phyloP scores from a whole-genome alignment of 495 filamentous ascomycete genomes.

The Xanthoparmelia taractica region DNA sequence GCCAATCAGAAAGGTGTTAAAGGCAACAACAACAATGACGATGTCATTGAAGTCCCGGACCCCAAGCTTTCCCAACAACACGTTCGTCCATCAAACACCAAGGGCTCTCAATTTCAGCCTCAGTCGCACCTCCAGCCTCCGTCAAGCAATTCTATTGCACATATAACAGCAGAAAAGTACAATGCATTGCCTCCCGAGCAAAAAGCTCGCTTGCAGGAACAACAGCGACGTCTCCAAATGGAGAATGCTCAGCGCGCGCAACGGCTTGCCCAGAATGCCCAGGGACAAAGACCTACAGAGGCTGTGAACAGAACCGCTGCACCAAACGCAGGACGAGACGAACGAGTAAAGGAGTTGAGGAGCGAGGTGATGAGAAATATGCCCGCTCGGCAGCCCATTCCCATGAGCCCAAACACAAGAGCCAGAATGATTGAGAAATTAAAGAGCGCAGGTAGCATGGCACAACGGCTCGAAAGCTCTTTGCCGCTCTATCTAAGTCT shows the following conservation, averaged over 20 bases:
- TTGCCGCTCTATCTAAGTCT: conserved; percentile 36
- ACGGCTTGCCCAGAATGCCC: conserved; percentile 33
- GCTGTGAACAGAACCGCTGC: not conserved
- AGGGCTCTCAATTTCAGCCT: conserved; percentile 2
- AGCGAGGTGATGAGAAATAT: conserved; percentile 35
- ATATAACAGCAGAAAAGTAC: conserved; percentile 15
- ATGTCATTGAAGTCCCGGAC: conserved; percentile 49
- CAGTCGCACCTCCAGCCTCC: conserved; percentile 8
- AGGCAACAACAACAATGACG: conserved; percentile 51
- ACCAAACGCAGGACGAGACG: conserved; percentile 10
- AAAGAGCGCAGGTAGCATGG: conserved; percentile 36
- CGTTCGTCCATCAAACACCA: conserved; percentile 23
- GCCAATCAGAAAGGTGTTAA: conserved; percentile 33
- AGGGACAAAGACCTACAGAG: conserved; percentile 29
- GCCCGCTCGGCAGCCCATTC: conserved; percentile 28
- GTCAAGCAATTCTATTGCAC: not conserved
- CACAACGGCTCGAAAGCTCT: conserved; percentile 39
- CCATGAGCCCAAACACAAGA: conserved; percentile 39
- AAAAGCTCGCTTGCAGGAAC: conserved; percentile 11
- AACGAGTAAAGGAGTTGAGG: conserved; percentile 25
- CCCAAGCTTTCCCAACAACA: conserved; percentile 30
- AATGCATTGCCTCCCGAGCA: conserved; percentile 13
- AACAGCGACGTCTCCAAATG: not conserved
- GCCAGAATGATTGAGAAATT: conserved; percentile 43
- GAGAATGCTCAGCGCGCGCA: conserved; percentile 27